Evolutionary conservation across 768 basidiomycete species (phyloP).

Genomic region (Amanita rubescens): DNA sequence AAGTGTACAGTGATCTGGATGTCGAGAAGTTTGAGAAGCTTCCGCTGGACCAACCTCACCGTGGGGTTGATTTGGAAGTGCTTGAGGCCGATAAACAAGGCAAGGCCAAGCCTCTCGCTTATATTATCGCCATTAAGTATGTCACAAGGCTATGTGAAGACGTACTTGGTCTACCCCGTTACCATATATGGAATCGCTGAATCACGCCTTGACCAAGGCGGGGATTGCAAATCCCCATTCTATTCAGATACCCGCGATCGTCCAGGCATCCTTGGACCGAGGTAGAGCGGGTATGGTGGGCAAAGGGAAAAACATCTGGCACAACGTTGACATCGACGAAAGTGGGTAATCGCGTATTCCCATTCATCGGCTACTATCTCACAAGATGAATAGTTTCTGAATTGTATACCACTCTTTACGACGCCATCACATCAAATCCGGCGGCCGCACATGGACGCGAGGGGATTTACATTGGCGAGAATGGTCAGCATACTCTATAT

Average conservation of each 20-base stretch:
- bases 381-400: slow-evolving; percentile 29
- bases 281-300: slow-evolving; percentile 51
- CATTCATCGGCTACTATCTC: not conserved
- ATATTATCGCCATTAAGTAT: not conserved
- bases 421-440: slow-evolving; percentile 25
- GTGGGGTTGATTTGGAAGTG: slow-evolving; percentile 40
- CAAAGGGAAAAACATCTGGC: slow-evolving; percentile 52
- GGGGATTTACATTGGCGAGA: slow-evolving; percentile 49
- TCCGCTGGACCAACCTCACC: slow-evolving; percentile 37
- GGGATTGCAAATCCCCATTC: slow-evolving; percentile 50
- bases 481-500: slow-evolving; percentile 38
- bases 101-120: slow-evolving; percentile 11
- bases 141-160: slow-evolving; percentile 38
- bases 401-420: slow-evolving; percentile 38
- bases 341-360: slow-evolving; percentile 21
- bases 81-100: slow-evolving; percentile 43
- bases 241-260: slow-evolving; percentile 40
- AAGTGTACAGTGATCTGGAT: slow-evolving; percentile 44
- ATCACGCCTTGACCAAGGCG: slow-evolving; percentile 36
- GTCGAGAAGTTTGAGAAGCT: slow-evolving; percentile 35
- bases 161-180: slow-evolving; percentile 44
- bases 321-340: slow-evolving; percentile 47
- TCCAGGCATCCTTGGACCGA: slow-evolving; percentile 37
- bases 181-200: slow-evolving; percentile 56
- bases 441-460: slow-evolving; percentile 38